These are phyloP conservation scores for Corinectria fuckeliana DNA, from an alignment of 2,329 filamentous ascomycete species.

Conservation along the genomic window DNA sequence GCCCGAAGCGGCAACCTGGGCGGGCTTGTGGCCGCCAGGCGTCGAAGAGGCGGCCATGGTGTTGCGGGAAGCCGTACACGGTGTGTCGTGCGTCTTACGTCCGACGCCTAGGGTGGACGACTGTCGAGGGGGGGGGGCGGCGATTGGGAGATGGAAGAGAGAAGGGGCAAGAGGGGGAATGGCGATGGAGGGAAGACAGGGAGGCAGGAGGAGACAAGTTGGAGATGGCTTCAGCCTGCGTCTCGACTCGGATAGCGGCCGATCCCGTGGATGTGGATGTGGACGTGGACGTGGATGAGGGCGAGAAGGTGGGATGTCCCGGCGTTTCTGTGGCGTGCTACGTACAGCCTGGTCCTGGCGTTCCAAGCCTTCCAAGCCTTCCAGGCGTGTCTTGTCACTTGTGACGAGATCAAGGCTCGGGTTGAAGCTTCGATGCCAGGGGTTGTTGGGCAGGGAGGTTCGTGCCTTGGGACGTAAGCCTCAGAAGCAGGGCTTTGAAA, in stretches of 20 bases:
- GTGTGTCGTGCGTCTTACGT: background rate
- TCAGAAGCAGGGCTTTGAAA: background rate
- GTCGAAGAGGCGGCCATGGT: slow-evolving; percentile 28
- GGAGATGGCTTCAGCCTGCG: background rate
- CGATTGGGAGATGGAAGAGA: background rate
- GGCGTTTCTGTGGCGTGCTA: background rate
- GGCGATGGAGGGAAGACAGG: background rate
- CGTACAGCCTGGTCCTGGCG: background rate
- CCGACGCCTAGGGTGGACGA: background rate
- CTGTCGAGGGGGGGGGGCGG: slow-evolving; percentile 1
- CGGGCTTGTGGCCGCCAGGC: slow-evolving; percentile 17
- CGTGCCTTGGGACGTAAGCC: background rate
- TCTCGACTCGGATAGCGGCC: background rate
- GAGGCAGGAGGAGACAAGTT: background rate
- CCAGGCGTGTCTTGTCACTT: background rate
- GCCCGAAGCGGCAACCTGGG: slow-evolving; percentile 26
- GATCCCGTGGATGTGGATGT: background rate
- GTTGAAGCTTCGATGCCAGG: background rate
- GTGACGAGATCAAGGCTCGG: background rate
- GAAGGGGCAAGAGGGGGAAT: slow-evolving; percentile 5
- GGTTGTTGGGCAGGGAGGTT: background rate
- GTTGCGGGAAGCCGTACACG: slow-evolving; percentile 1
- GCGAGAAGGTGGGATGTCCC: background rate
- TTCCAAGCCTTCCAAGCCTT: background rate
- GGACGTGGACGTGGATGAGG: background rate